Evolutionary conservation across 1,139 yeast genomes (phyloP).

Genomic region (Debaryomycetaceae sp.): DNA sequence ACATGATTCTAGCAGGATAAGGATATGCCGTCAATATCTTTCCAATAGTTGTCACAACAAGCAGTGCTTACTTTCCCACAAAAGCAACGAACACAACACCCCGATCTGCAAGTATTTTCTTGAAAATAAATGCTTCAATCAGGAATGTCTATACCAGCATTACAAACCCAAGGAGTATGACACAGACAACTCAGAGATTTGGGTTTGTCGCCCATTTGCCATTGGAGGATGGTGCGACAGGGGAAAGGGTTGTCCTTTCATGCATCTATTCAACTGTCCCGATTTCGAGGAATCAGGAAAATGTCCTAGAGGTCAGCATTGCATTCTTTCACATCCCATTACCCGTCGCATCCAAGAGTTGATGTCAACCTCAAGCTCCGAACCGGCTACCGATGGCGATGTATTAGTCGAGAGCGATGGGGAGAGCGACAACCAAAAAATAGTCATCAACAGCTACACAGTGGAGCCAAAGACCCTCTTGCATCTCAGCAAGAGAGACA

Average conservation of each 20-base stretch:
- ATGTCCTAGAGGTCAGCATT: slow-evolving; percentile 50
- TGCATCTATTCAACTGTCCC: slow-evolving; percentile 67
- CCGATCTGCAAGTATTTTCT: slow-evolving; percentile 60
- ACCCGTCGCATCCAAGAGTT: slow-evolving; percentile 27
- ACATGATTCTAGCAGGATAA: slow-evolving; percentile 51
- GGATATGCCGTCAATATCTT: slow-evolving; percentile 52
- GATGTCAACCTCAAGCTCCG: slow-evolving; percentile 19
- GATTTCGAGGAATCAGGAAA: slow-evolving; percentile 59
- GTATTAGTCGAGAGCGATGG: slow-evolving; percentile 28
- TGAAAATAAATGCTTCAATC: slow-evolving; percentile 51
- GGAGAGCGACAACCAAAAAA: slow-evolving; percentile 11
- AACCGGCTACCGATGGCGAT: slow-evolving; percentile 9
- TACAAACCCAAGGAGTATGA: slow-evolving; percentile 30
- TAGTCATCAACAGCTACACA: slow-evolving; percentile 31
- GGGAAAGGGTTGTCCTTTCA: slow-evolving; percentile 55
- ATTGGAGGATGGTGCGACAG: slow-evolving; percentile 64
- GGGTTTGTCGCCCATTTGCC: slow-evolving; percentile 65
- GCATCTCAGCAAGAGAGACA: slow-evolving; percentile 16
- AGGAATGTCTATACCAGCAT: slow-evolving; percentile 54
- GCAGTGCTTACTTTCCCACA: slow-evolving; percentile 58
- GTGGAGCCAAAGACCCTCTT: slow-evolving; percentile 28
- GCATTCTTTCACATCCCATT: slow-evolving; percentile 46
- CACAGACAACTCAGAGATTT: slow-evolving; percentile 37
- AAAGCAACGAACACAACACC: slow-evolving; percentile 56
- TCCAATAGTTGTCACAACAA: slow-evolving; percentile 44